Evolutionary conservation across 805 yeast genomes (phyloP).

Genomic region (Komagataella populi): DNA sequence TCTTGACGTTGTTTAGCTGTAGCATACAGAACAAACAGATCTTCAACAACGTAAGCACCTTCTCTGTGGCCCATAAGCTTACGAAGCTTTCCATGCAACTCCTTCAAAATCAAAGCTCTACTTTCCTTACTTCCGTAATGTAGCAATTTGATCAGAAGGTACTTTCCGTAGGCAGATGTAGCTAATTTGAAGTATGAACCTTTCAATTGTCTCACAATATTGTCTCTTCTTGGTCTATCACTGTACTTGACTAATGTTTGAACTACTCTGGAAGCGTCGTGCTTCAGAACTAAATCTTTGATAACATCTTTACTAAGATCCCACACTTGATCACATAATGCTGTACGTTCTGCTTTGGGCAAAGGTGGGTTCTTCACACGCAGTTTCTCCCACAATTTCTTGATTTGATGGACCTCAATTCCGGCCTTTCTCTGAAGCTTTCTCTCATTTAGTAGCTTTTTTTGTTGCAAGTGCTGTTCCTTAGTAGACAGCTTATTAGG

Average conservation of each 20-base stretch:
- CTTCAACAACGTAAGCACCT: slow-evolving; percentile 97
- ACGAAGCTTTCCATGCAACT: slow-evolving; percentile 81
- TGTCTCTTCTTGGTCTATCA: slow-evolving; percentile 63
- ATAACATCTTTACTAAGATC: slow-evolving; percentile 62
- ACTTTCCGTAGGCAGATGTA: slow-evolving; percentile 88
- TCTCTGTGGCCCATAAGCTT: slow-evolving; percentile 93
- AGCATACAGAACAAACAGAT: slow-evolving; percentile 74
- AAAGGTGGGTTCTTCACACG: slow-evolving; percentile 77
- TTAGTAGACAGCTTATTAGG: slow-evolving; percentile 35
- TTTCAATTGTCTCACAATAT: slow-evolving; percentile 52
- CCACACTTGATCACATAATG: slow-evolving; percentile 78
- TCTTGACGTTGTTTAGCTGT: slow-evolving; percentile 75
- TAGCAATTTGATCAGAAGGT: slow-evolving; percentile 71
- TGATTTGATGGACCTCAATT: slow-evolving; percentile 69
- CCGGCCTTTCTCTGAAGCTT: slow-evolving; percentile 85
- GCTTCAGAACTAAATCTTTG: slow-evolving; percentile 81
- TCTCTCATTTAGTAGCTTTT: slow-evolving; percentile 64
- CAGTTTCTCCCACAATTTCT: slow-evolving; percentile 80
- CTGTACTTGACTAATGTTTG: slow-evolving; percentile 88
- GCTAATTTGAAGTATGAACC: slow-evolving; percentile 75
- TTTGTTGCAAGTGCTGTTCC: slow-evolving; percentile 76
- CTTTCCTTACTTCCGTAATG: slow-evolving; percentile 86
- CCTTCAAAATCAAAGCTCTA: slow-evolving; percentile 62
- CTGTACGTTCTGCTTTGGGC: slow-evolving; percentile 63
- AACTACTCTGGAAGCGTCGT: slow-evolving; percentile 92